Evolutionary conservation across 2,329 filamentous ascomycete genomes (phyloP).

Genomic region (Cytospora piceae): DNA sequence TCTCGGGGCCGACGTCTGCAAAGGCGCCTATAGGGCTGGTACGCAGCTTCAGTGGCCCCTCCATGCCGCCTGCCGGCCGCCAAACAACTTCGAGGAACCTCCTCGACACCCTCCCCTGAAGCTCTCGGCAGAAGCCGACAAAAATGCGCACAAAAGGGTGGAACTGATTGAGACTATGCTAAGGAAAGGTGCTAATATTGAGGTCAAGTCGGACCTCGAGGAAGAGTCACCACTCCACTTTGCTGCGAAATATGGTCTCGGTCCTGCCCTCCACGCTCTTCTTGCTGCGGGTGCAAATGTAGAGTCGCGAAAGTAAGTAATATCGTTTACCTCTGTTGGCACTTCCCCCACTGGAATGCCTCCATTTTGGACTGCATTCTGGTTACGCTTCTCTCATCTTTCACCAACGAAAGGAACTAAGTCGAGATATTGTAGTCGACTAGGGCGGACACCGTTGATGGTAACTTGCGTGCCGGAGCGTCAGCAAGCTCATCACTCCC

Average conservation of each 20-base stretch:
- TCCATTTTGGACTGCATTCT: background rate
- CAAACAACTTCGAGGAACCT: background rate
- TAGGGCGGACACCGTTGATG: conserved; percentile 7
- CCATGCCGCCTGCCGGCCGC: conserved; percentile 6
- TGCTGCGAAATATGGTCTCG: background rate
- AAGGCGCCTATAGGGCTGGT: background rate
- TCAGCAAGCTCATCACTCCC: background rate
- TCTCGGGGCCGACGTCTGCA: conserved; percentile 21
- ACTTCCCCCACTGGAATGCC: background rate
- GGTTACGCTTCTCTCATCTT: background rate
- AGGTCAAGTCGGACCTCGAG: background rate
- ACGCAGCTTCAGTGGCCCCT: conserved; percentile 3
- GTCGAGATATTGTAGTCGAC: background rate
- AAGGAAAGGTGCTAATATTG: conserved; percentile 9
- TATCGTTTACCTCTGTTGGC: background rate
- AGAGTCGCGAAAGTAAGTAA: conserved; percentile 11
- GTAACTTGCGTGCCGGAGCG: background rate
- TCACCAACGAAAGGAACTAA: background rate
- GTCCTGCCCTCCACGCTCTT: background rate
- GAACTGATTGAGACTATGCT: conserved; percentile 13
- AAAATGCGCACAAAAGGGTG: background rate
- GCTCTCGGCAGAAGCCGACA: background rate
- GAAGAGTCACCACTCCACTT: conserved; percentile 4
- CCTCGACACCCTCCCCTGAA: background rate
- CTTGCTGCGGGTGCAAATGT: conserved; percentile 16